phyloP scores from a whole-genome alignment of 2,329 filamentous ascomycete genomes.

The Sclerotinia nivalis region DNA sequence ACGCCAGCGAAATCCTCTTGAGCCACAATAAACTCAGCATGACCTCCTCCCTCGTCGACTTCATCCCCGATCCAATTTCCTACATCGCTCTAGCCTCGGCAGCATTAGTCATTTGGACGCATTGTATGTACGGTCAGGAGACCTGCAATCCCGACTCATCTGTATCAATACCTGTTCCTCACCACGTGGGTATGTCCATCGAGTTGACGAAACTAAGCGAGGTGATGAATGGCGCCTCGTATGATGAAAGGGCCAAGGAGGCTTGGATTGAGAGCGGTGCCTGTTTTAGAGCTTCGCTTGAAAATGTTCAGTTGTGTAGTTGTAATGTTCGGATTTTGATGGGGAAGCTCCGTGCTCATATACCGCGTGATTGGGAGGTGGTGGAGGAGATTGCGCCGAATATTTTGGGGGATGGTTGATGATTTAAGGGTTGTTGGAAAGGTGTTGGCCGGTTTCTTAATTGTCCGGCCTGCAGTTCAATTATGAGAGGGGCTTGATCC shows the following conservation, averaged over 20 bases:
- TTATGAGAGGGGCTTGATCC: neutral
- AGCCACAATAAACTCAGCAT: slow-evolving; percentile 26
- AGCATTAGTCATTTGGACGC: slow-evolving; percentile 44
- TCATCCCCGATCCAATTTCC: slow-evolving; percentile 41
- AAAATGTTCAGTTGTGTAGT: slow-evolving; percentile 41
- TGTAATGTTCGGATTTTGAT: slow-evolving; percentile 36
- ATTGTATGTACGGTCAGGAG: slow-evolving; percentile 39
- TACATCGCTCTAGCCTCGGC: slow-evolving; percentile 42
- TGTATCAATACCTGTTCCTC: neutral
- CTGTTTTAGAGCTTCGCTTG: slow-evolving; percentile 31
- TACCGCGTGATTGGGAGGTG: slow-evolving; percentile 30
- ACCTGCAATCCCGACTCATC: slow-evolving; percentile 33
- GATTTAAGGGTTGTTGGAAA: too few relatives aligned
- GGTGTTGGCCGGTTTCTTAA: neutral
- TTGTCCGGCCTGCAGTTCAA: neutral
- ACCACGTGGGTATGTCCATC: slow-evolving; percentile 24
- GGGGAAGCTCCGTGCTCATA: slow-evolving; percentile 24
- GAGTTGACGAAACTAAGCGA: slow-evolving; percentile 37
- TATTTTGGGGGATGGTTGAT: slow-evolving; percentile 22
- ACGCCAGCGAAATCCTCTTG: slow-evolving; percentile 42
- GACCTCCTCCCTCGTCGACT: slow-evolving; percentile 14
- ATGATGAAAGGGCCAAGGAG: slow-evolving; percentile 28
- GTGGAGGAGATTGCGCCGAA: slow-evolving; percentile 29
- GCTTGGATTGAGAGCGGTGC: slow-evolving; percentile 32
- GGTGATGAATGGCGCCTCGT: neutral